Conservation (phyloP, 2,329 filamentous ascomycete genomes). For the Ambrosiella xylebori region DNA sequence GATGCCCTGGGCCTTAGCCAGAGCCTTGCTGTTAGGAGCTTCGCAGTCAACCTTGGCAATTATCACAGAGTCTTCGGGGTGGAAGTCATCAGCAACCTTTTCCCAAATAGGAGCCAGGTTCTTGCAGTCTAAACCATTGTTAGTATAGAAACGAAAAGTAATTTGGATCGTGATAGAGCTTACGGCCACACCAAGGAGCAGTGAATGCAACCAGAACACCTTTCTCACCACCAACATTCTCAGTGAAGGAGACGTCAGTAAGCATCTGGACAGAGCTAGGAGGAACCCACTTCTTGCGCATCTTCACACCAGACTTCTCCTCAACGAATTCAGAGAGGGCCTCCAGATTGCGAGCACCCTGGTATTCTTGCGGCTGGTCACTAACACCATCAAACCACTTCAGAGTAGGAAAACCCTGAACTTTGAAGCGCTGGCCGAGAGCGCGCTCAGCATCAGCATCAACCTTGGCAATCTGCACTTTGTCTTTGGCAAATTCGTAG, state of each 20-base stretch:
- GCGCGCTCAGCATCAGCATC: slow-evolving; percentile 80
- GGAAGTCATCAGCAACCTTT: slow-evolving; percentile 65
- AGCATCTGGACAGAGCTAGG: slow-evolving; percentile 65
- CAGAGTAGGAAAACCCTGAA: slow-evolving; percentile 90
- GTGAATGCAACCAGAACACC: slow-evolving; percentile 92
- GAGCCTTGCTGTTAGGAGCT: slow-evolving; percentile 64
- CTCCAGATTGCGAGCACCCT: slow-evolving; percentile 72
- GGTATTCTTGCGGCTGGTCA: slow-evolving; percentile 70
- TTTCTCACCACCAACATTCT: slow-evolving; percentile 67
- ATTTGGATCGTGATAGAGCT: slow-evolving; percentile 24
- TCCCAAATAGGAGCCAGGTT: slow-evolving; percentile 82
- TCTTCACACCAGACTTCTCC: slow-evolving; percentile 72
- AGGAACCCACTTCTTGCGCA: slow-evolving; percentile 56
- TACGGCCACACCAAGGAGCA: slow-evolving; percentile 96
- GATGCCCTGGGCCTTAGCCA: slow-evolving; percentile 59
- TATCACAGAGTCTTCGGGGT: slow-evolving; percentile 57
- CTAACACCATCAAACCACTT: slow-evolving; percentile 98
- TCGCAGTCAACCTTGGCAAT: slow-evolving; percentile 95
- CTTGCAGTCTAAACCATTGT: slow-evolving; percentile 66
- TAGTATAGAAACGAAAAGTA: not conserved
- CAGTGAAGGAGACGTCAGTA: slow-evolving; percentile 61
- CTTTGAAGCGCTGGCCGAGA: slow-evolving; percentile 69
- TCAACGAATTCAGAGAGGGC: slow-evolving; percentile 63
- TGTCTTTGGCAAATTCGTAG: slow-evolving; percentile 53
- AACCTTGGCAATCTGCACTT: slow-evolving; percentile 84